These are phyloP conservation scores for Ophiosphaerella herpotricha DNA, from an alignment of 2,329 filamentous ascomycete genomes.

Conservation along the genomic window DNA sequence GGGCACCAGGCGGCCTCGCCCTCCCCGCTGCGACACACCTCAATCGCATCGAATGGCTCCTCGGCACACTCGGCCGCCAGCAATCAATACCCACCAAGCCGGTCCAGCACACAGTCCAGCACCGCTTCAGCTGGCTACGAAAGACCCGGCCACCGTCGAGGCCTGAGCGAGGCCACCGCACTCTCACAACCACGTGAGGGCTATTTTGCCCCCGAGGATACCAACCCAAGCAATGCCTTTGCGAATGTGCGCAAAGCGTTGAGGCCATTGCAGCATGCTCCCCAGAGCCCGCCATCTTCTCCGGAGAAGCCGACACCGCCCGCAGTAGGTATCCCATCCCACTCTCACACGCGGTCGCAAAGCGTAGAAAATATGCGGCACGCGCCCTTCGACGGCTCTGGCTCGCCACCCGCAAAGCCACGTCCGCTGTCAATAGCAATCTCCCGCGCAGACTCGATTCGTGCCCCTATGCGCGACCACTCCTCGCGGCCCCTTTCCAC, in stretches of 20 bases:
- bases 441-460: constrained; percentile 45
- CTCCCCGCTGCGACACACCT: constrained; percentile 63
- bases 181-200: constrained; percentile 58
- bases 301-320: constrained; percentile 30
- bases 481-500: constrained; percentile 35
- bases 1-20: constrained; percentile 48
- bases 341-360: constrained; percentile 38
- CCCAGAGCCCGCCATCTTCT: constrained; percentile 34
- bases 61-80: constrained; percentile 68
- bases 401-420: constrained; percentile 48
- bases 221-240: constrained; percentile 68
- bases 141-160: constrained; percentile 67
- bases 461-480: constrained; percentile 43
- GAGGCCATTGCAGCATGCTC: constrained; percentile 55
- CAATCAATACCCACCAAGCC: constrained; percentile 59
- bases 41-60: constrained; percentile 72
- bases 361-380: constrained; percentile 48
- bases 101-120: constrained; percentile 73
- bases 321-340: constrained; percentile 19
- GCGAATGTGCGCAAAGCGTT: constrained; percentile 76
- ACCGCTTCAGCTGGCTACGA: constrained; percentile 64
- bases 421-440: constrained; percentile 49
- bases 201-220: constrained; percentile 48
- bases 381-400: constrained; percentile 53
- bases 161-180: constrained; percentile 71